Percentiles rank a stretch among this genome's conserved stretches.
Evolutionary conservation across 306 rosid species (phyloP).

Genomic region (Castanea mollissima): DNA sequence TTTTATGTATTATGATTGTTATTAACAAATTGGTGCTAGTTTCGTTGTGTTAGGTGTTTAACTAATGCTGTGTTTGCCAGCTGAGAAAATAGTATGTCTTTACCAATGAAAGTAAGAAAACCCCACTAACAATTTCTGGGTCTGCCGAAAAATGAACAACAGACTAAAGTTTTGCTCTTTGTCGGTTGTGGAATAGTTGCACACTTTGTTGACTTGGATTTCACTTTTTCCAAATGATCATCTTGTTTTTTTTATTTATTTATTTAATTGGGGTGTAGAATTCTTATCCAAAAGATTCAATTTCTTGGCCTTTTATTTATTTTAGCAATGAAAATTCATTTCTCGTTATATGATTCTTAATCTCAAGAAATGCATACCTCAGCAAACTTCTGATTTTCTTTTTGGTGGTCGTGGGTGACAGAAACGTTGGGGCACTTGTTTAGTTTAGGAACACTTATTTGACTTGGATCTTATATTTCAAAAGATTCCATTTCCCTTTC

Average conservation of each 20-base stretch:
- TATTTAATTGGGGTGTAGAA: too few species aligned
- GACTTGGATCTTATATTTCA: background rate
- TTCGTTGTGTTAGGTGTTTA: background rate
- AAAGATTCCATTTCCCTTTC: background rate
- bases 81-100: background rate
- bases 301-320: background rate
- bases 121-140: background rate
- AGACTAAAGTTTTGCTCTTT: background rate
- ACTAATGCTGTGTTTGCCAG: background rate
- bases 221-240: background rate
- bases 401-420: background rate
- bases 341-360: background rate
- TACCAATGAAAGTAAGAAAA: background rate
- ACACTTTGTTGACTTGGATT: background rate
- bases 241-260: too few species aligned
- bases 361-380: background rate
- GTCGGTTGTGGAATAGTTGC: too few species aligned
- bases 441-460: background rate
- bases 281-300: background rate
- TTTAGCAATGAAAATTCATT: background rate
- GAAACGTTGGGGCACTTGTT: background rate
- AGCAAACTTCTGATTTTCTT: background rate
- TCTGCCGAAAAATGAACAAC: background rate
- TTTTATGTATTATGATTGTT: background rate
- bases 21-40: background rate